Evolutionary conservation across 2,329 filamentous ascomycete species (phyloP), one percentile per base, ranked within the genome.

Genomic region (Zymoseptoria tritici): DNA sequence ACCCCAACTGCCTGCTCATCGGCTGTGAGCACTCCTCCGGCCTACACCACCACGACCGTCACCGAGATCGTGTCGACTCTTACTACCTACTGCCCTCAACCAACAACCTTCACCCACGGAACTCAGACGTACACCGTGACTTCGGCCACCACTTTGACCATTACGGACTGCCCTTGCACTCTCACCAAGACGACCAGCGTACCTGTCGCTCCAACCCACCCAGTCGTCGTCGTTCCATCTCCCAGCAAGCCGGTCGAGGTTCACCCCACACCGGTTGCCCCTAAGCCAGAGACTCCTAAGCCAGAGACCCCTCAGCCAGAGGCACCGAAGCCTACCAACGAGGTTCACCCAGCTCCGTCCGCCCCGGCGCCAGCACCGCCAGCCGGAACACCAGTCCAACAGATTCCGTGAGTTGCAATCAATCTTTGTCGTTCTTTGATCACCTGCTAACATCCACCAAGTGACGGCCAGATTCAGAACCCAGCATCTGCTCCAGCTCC

Each of bases 31-130:
- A 13, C 13, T n/a, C 36, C 16, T n/a, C 6, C 36, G 13, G 13
- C 36, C 13, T 46, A 46, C 36, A 7, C 36, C 13, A 46, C 36
- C 36, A 56, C 56, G 1, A 66, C 62, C 19, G 56, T 60, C 76
- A 90, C 86, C 67, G 83, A 87, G 80, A 78, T 85, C 66, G 82
- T 90, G 65, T 85, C 84, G 60, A 76, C 78, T 60, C 83, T 64
- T 79, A 85, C 82, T 77, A 91, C 87, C 72, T 89, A 81, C 84
- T 91, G 88, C 84, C 86, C 88, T 21, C 79, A 61, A 67, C 74
- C 87, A 66, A 90, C 87, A 68, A 75, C 79, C 68, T 76, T 90
- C 75, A 83, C 81, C 71, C 80, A 87, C 78, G 82, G 81, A 73
- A 79, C 76, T 76, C 79, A 81, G 74, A 89, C 86, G 77, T 89